Percentiles rank a stretch among this genome's conserved stretches.
These are phyloP conservation scores for Cyclanthera cordifolia DNA, from an alignment of 306 rosid genomes.

Conservation along the genomic window DNA sequence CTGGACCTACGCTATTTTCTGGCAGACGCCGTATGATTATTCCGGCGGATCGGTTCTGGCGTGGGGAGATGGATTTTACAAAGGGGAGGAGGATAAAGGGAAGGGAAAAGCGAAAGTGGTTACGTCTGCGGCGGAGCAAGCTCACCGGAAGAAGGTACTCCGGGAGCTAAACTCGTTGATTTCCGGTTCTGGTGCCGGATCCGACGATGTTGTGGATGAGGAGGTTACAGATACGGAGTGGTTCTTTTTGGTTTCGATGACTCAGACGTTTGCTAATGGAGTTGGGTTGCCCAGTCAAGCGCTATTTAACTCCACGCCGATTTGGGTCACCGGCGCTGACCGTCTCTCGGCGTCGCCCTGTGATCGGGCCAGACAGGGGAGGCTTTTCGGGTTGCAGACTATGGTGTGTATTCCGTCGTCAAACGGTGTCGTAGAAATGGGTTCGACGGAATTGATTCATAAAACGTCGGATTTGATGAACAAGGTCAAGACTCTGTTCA, in stretches of 20 bases:
- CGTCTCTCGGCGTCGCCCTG: slow-evolving; percentile 31
- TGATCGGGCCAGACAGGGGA: slow-evolving; percentile 65
- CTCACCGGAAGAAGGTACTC: slow-evolving; percentile 73
- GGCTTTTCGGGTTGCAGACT: slow-evolving; percentile 55
- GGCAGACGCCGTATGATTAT: slow-evolving; percentile 70
- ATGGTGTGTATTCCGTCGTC: slow-evolving; percentile 58
- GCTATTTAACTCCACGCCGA: slow-evolving; percentile 32
- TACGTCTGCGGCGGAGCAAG: slow-evolving; percentile 55
- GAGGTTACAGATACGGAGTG: slow-evolving; percentile 94
- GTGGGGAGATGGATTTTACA: slow-evolving; percentile 93
- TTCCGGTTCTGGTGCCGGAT: slow-evolving; percentile 40
- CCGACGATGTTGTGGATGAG: slow-evolving; percentile 56
- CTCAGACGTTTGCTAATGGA: slow-evolving; percentile 69
- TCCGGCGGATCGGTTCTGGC: slow-evolving; percentile 48
- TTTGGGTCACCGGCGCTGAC: slow-evolving; percentile 58
- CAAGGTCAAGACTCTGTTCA: slow-evolving; percentile 51
- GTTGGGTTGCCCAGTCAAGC: slow-evolving; percentile 63
- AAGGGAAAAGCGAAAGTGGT: slow-evolving; percentile 22
- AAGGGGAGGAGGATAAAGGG: slow-evolving; percentile 49
- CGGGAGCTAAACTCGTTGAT: slow-evolving; percentile 73
- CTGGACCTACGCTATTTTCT: slow-evolving; percentile 94
- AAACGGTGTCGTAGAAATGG: slow-evolving; percentile 79
- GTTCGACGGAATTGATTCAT: slow-evolving; percentile 57
- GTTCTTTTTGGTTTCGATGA: slow-evolving; percentile 89
- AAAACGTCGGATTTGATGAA: slow-evolving; percentile 69